Evolutionary conservation across 1,139 yeast genomes (phyloP).

Genomic region (Saccharomyces hybrid): DNA sequence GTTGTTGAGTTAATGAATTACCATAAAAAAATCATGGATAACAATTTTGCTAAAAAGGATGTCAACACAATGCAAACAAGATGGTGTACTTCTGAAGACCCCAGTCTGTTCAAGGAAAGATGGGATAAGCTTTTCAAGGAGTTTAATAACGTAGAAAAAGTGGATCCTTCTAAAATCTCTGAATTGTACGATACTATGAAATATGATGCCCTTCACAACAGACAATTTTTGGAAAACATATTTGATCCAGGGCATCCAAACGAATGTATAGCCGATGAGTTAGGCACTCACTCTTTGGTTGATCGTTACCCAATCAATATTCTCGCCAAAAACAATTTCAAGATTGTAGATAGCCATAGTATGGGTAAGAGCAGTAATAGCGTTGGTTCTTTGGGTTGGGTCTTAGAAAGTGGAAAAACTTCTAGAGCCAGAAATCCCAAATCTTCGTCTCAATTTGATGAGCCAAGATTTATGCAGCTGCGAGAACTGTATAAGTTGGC

Average conservation of each 20-base stretch:
- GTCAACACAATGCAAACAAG: slow-evolving; percentile 61
- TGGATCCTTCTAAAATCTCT: slow-evolving; percentile 93
- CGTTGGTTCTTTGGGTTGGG: slow-evolving; percentile 74
- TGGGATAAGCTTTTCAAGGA: slow-evolving; percentile 97
- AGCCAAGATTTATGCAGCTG: slow-evolving; percentile 67
- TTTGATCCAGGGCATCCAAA: slow-evolving; percentile 58
- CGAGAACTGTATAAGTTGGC: slow-evolving; percentile 85
- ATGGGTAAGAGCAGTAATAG: slow-evolving; percentile 33
- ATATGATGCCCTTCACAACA: slow-evolving; percentile 92
- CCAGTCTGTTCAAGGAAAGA: slow-evolving; percentile 79
- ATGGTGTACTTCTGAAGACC: slow-evolving; percentile 98
- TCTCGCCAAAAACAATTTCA: slow-evolving; percentile 68
- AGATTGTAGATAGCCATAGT: slow-evolving; percentile 30
- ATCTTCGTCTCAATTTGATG: slow-evolving; percentile 63
- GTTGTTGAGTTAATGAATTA: slow-evolving; percentile 95
- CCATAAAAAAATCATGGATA: slow-evolving; percentile 76
- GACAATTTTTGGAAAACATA: slow-evolving; percentile 76
- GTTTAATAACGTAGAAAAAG: slow-evolving; percentile 87
- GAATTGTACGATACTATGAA: slow-evolving; percentile 98
- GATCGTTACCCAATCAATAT: slow-evolving; percentile 76
- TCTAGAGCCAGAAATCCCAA: slow-evolving; percentile 31
- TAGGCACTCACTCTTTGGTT: slow-evolving; percentile 57
- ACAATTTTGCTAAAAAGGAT: slow-evolving; percentile 64
- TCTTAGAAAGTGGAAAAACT: slow-evolving; percentile 45
- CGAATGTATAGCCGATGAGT: slow-evolving; percentile 45